These are phyloP conservation scores for Chaetoscypha palmicola DNA, from an alignment of 2,329 filamentous ascomycete species.

Conservation along the genomic window DNA sequence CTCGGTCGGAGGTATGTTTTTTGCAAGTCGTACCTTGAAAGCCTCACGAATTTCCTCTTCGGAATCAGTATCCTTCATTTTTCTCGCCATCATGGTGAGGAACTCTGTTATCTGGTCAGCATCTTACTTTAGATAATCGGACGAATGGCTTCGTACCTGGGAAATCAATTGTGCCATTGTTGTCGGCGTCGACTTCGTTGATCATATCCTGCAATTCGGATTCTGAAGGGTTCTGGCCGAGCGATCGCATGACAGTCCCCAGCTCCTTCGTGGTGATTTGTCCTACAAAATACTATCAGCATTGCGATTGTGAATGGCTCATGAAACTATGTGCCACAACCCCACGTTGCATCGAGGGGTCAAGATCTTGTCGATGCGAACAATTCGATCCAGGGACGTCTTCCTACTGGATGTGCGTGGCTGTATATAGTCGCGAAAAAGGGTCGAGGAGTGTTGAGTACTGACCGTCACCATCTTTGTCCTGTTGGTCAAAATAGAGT, in stretches of 20 bases:
- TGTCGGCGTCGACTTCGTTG: slow-evolving; percentile 87
- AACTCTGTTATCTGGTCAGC: slow-evolving; percentile 55
- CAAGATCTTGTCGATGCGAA: not conserved
- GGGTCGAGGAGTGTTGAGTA: slow-evolving; percentile 28
- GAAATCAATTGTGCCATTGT: slow-evolving; percentile 89
- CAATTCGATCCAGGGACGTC: no score
- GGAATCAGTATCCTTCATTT: slow-evolving; percentile 91
- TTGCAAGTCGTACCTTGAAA: slow-evolving; percentile 58
- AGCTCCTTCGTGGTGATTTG: slow-evolving; percentile 90
- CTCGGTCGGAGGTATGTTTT: slow-evolving; percentile 1
- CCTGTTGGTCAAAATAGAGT: slow-evolving; percentile 43
- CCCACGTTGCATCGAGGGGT: slow-evolving; percentile 5
- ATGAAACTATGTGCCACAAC: not conserved
- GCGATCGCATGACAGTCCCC: slow-evolving; percentile 83
- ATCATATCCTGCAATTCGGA: slow-evolving; percentile 91
- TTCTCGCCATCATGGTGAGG: slow-evolving; percentile 87
- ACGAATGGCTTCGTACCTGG: slow-evolving; percentile 53
- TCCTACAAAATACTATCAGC: slow-evolving; percentile 43
- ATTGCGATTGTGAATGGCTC: not conserved
- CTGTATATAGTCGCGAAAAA: no score
- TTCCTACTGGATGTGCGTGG: no score
- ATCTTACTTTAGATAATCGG: not conserved
- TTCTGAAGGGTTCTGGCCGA: slow-evolving; percentile 85
- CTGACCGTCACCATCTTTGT: slow-evolving; percentile 89
- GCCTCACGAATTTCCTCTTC: slow-evolving; percentile 87